phyloP scores from a whole-genome alignment of 2,329 filamentous ascomycete genomes.

The Dothiorella sarmentorum region DNA sequence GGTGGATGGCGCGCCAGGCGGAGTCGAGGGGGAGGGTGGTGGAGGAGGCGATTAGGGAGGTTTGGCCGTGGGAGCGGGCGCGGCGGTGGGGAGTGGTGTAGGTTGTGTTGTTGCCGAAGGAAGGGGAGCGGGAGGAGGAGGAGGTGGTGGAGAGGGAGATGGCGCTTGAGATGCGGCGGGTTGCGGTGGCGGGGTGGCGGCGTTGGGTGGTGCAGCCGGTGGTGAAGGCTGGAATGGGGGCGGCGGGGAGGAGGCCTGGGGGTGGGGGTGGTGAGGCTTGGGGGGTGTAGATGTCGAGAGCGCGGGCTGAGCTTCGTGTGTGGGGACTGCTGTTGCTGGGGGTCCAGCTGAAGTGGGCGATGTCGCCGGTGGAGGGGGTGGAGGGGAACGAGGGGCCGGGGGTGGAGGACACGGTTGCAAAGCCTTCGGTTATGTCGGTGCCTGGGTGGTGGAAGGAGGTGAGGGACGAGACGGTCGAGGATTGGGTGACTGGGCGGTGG shows the following conservation, averaged over 20 bases:
- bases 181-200: constrained; percentile 20
- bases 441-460: background rate
- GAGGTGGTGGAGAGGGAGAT: background rate
- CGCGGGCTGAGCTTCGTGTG: constrained; percentile 24
- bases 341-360: background rate
- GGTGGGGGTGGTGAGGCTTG: constrained; percentile 30
- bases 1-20: constrained; percentile 33
- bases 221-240: constrained; percentile 22
- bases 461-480: background rate
- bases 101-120: constrained; percentile 15
- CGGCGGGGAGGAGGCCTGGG: constrained; percentile 24
- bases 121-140: background rate
- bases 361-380: background rate
- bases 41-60: constrained; percentile 22
- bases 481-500: background rate
- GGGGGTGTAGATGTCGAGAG: constrained; percentile 30
- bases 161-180: background rate
- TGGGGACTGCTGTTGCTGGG: constrained; percentile 9
- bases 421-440: background rate
- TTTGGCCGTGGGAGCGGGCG: constrained; percentile 4
- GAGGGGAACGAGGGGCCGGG: constrained; percentile 12
- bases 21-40: constrained; percentile 32
- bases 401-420: background rate
- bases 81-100: background rate
- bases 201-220: constrained; percentile 17